Percentiles rank a stretch among this genome's conserved stretches.
phyloP scores from a whole-genome alignment of 179 eudicot species.

The Patellifolia procumbens region DNA sequence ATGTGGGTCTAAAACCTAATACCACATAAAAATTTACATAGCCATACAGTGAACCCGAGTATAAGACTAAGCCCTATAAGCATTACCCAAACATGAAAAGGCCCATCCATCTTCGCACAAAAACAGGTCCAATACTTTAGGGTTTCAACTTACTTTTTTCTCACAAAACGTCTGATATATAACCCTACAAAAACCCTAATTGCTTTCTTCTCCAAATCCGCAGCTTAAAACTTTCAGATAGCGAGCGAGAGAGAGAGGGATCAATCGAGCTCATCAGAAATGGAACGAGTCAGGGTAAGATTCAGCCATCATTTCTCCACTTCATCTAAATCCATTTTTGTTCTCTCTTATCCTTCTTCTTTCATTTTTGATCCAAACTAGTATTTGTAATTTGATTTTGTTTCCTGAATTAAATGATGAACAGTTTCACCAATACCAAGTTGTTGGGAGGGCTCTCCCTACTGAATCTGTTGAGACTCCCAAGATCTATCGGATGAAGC shows the following conservation, averaged over 20 bases:
- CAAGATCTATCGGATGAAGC: constrained; percentile 90
- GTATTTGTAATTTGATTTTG: background rate
- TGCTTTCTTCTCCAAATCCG: background rate
- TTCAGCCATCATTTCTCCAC: background rate
- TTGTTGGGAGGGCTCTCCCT: constrained; percentile 85
- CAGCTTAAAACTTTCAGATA: constrained; percentile 3
- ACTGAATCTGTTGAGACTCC: constrained; percentile 68
- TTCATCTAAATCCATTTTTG: background rate
- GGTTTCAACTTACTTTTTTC: background rate
- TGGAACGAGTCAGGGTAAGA: constrained; percentile 52
- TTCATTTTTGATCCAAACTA: background rate
- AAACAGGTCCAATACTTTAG: constrained; percentile 1
- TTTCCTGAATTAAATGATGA: background rate
- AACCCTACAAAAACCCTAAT: constrained; percentile 6
- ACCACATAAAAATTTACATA: too few species aligned
- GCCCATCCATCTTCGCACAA: background rate
- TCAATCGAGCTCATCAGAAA: constrained; percentile 30
- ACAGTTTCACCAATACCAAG: constrained; percentile 87
- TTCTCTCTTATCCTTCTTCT: background rate
- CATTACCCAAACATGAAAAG: background rate
- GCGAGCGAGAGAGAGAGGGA: background rate
- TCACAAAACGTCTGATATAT: background rate
- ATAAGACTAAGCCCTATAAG: background rate
- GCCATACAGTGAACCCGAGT: background rate
- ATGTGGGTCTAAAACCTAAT: too few species aligned